phyloP scores from a whole-genome alignment of 306 rosid genomes.

The Glycyrrhiza uralensis region DNA sequence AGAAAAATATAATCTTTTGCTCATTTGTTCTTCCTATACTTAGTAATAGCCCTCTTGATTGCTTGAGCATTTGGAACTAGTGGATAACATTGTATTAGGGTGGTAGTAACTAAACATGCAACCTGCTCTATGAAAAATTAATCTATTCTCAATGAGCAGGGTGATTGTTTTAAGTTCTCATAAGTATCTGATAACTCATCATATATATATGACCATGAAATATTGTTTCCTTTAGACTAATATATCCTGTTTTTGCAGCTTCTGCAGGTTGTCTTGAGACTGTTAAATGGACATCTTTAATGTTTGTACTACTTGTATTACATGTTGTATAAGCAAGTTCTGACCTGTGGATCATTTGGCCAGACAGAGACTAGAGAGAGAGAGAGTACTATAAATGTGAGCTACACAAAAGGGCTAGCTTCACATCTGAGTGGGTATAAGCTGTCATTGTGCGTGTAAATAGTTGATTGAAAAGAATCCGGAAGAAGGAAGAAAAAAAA shows the following conservation, averaged over 20 bases:
- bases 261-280: constrained; percentile 40
- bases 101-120: background rate
- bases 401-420: constrained; percentile 49
- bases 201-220: background rate
- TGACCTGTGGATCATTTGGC: constrained; percentile 31
- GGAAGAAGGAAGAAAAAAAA: background rate
- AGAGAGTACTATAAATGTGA: constrained; percentile 46
- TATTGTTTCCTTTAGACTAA: background rate
- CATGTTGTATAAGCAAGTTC: constrained; percentile 42
- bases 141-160: background rate
- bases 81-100: background rate
- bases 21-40: background rate
- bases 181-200: background rate
- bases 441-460: constrained; percentile 62
- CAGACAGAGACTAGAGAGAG: constrained; percentile 32
- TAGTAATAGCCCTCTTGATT: background rate
- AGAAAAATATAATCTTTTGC: background rate
- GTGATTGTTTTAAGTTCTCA: background rate
- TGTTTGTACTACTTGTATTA: constrained; percentile 42
- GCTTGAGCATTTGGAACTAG: background rate
- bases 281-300: constrained; percentile 32
- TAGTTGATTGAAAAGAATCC: constrained; percentile 59
- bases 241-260: constrained; percentile 47
- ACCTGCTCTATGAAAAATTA: background rate
- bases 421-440: constrained; percentile 44